Evolutionary conservation across 202 grass and related monocot species (phyloP).

Genomic region (Bolboschoenoplectus hybrid): DNA sequence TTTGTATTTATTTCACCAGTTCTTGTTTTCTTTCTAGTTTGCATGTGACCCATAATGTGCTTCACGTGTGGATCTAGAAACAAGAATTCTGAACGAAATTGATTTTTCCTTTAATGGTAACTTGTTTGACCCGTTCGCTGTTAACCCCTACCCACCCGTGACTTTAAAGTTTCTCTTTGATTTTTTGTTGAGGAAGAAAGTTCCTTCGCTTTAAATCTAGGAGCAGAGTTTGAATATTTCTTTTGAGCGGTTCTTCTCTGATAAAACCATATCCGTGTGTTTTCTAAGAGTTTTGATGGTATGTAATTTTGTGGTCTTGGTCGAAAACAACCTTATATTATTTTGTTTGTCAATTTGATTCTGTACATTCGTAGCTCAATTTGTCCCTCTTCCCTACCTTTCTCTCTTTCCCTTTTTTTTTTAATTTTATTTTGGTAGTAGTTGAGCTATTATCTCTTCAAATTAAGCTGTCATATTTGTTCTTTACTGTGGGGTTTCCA

Average conservation of each 20-base stretch:
- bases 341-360: background rate
- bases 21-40: constrained; percentile 24
- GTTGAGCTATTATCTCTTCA: background rate
- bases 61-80: constrained; percentile 10
- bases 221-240: background rate
- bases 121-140: constrained; percentile 40
- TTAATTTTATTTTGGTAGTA: background rate
- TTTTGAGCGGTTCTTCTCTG: background rate
- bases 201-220: background rate
- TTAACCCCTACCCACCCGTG: background rate
- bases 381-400: background rate
- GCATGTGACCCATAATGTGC: constrained; percentile 15
- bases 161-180: constrained; percentile 1
- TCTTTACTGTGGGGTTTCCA: background rate
- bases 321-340: background rate
- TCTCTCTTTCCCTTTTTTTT: background rate
- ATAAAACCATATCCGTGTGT: background rate
- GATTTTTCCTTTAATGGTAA: background rate
- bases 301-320: background rate
- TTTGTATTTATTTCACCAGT: constrained; percentile 16
- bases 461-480: background rate
- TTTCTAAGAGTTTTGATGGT: constrained; percentile 31
- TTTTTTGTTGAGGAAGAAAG: constrained; percentile 2
- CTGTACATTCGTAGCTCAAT: constrained; percentile 8
- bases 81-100: constrained; percentile 8